phyloP scores from a whole-genome alignment of 2,329 filamentous ascomycete species.

The Xylaria sp. region DNA sequence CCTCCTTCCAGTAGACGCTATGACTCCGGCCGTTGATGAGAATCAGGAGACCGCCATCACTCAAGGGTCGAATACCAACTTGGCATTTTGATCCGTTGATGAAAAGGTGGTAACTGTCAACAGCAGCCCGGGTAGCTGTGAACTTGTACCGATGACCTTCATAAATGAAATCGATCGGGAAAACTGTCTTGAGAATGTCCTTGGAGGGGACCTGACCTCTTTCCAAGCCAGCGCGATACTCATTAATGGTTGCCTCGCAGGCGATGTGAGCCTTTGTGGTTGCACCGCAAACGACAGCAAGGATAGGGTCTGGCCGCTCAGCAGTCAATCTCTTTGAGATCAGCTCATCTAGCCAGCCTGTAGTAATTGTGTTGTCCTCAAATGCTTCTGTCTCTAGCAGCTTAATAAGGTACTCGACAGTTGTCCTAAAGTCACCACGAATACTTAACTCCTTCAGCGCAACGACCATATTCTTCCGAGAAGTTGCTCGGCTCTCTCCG shows the following conservation, averaged over 20 bases:
- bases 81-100: slow-evolving; percentile 98
- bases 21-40: slow-evolving; percentile 92
- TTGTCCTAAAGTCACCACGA: slow-evolving; percentile 98
- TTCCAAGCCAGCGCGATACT: slow-evolving; percentile 89
- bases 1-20: slow-evolving; percentile 99
- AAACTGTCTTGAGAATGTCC: slow-evolving; percentile 96
- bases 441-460: slow-evolving; percentile 99
- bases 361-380: slow-evolving; percentile 99
- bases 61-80: slow-evolving; percentile 90
- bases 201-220: slow-evolving; percentile 98
- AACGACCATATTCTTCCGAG: slow-evolving; percentile 98
- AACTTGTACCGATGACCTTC: slow-evolving; percentile 98
- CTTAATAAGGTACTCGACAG: slow-evolving; percentile 99
- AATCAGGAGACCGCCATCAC: slow-evolving; percentile 92
- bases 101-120: slow-evolving; percentile 96
- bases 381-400: slow-evolving; percentile 97
- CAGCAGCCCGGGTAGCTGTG: slow-evolving; percentile 90
- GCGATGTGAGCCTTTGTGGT: slow-evolving; percentile 94
- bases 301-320: slow-evolving; percentile 90
- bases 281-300: slow-evolving; percentile 95
- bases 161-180: slow-evolving; percentile 98
- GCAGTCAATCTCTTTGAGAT: slow-evolving; percentile 98
- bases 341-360: slow-evolving; percentile 97
- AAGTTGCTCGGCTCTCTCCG: slow-evolving; percentile 95
- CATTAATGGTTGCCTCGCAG: slow-evolving; percentile 87